These are phyloP conservation scores for Filobasidium floriforme DNA, from an alignment of 768 basidiomycete genomes.

Conservation along the genomic window DNA sequence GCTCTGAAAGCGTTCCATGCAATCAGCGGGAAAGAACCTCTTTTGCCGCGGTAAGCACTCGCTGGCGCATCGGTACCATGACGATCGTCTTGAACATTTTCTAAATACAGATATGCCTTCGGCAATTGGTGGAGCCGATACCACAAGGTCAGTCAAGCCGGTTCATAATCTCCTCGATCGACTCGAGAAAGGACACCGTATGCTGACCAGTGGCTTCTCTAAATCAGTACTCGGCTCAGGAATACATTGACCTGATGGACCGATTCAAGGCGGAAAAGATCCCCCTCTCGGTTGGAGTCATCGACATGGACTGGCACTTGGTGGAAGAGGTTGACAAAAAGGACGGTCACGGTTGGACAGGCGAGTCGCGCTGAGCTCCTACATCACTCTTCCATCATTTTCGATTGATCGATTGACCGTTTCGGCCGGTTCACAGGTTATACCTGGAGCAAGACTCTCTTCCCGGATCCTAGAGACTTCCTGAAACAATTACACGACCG, in stretches of 20 bases:
- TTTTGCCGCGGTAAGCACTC: constrained; percentile 28
- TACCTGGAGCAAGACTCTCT: constrained; percentile 32
- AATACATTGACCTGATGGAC: constrained; percentile 30
- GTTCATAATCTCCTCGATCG: no score
- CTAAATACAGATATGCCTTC: no score
- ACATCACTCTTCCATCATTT: neutral
- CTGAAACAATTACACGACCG: constrained; percentile 29
- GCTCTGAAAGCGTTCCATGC: constrained; percentile 27
- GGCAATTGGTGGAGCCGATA: constrained; percentile 35
- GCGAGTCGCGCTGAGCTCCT: neutral
- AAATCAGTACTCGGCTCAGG: constrained; percentile 27
- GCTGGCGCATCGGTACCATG: no score
- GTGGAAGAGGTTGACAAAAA: constrained; percentile 20
- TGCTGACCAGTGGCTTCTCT: neutral
- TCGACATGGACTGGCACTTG: constrained; percentile 33
- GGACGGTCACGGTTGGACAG: constrained; percentile 31
- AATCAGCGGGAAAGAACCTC: constrained; percentile 24
- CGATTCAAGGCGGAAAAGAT: constrained; percentile 29
- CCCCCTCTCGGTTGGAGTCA: constrained; percentile 28
- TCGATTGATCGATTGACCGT: neutral
- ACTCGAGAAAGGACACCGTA: no score
- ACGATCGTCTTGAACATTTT: no score
- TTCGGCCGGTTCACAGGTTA: neutral
- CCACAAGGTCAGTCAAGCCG: constrained; percentile 16
- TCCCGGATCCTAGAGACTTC: constrained; percentile 31